These are phyloP conservation scores for Syncephalastrum contaminatum DNA, from an alignment of 371 early-diverging fungal genomes.

Conservation along the genomic window DNA sequence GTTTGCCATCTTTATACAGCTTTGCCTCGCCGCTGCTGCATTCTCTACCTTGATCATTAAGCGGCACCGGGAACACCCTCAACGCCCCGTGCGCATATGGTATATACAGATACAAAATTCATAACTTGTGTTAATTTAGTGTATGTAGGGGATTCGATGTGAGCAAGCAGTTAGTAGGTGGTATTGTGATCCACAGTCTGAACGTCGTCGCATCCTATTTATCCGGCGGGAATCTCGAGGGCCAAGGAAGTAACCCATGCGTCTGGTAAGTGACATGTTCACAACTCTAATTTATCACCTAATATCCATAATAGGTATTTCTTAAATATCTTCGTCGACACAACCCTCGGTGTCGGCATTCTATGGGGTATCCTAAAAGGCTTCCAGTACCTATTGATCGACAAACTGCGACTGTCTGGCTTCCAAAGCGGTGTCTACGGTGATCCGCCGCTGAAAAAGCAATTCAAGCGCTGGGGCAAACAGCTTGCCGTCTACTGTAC, in stretches of 20 bases:
- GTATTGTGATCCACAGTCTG: constrained; percentile 60
- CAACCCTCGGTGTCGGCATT: constrained; percentile 67
- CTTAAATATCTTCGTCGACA: constrained; percentile 70
- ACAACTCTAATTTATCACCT: not conserved
- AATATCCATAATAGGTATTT: constrained; percentile 55
- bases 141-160: constrained; percentile 62
- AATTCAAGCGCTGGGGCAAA: constrained; percentile 54
- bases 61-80: constrained; percentile 60
- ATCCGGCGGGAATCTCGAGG: constrained; percentile 49
- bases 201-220: constrained; percentile 62
- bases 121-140: no score
- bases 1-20: constrained; percentile 66
- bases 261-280: constrained; percentile 50
- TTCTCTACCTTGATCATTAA: constrained; percentile 66
- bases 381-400: constrained; percentile 35
- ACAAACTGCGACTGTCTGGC: constrained; percentile 33
- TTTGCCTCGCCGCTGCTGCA: constrained; percentile 59
- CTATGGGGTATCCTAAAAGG: constrained; percentile 54
- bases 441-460: constrained; percentile 51
- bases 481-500: constrained; percentile 57
- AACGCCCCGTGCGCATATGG: constrained; percentile 63
- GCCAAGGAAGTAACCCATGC: constrained; percentile 59
- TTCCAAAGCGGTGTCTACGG: constrained; percentile 66
- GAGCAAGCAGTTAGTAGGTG: constrained; percentile 66
- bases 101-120: constrained; percentile 26